Base-by-base conservation (phyloP, 75 land plant species). In the Pinus taeda region DNA sequence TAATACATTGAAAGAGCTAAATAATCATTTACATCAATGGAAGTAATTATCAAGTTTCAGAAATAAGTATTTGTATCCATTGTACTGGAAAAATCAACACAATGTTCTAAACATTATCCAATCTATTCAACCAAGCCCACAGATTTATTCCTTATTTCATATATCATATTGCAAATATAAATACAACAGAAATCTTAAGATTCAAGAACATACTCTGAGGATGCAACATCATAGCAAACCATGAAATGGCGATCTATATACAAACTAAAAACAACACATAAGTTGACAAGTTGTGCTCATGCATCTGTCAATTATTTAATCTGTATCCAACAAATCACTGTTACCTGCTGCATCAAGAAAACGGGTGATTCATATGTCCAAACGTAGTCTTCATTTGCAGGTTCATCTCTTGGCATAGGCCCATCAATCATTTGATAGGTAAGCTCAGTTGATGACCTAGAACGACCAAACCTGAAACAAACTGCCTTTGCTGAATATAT, bases 311-410 rank as follows among this genome's bases (percentile, higher is more conserved):
- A 49, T n/a, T 69, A 69, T n/a, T 69, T 12, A n/a, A 11, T 69
- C 4, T 69, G 33, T 21, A 69, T 69, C 22, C 53, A 37, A 37
- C 17, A 42, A 69, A 45, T 21, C 55, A 42, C 42, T 42, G 12
- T 76, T 33, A 92, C 98, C 97, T 94, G 94, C 57, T 73, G 71
- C 98, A 96, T 93, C 45, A 87, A 88, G 81, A 88, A 96, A 59
- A 86, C 88, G 55, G 92, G 93, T 59, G 98, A 96, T 59, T 79
- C 81, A 77, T 96, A 96, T 53, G 89, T 90, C 98, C 98, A 96
- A 20, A 85, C 74, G 69, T 88, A 96, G 60, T 79, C 85, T 71
- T 59, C 39, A 18, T n/a, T 57, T 29, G 59, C 55, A 79, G 57
- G 18, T 76, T 24, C 15, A 17, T 60, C 75, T 5, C 30, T 15